Evolutionary conservation across 2,329 filamentous ascomycete species (phyloP), one percentile per base, ranked within the genome.

Genomic region (Aspergillus puulaauensis): DNA sequence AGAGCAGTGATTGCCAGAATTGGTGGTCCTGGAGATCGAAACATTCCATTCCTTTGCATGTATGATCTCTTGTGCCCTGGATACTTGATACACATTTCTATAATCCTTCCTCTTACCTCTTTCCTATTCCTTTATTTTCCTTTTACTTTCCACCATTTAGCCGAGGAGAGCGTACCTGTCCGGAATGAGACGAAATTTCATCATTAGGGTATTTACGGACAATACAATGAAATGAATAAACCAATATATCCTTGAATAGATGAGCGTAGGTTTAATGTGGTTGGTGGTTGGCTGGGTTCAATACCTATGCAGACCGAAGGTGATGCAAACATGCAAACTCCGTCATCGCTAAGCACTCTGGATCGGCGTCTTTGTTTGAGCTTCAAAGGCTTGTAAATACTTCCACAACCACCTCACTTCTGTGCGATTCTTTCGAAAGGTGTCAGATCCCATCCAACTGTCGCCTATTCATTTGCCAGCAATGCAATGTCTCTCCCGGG

Each of bases 401-500:
- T 4, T 11, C 24, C 4, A n/a, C 24, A 35, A 45, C n/a, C 5
- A 27, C n/a, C 33, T 6, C 33, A 24, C 39, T 19, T 39, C n/a
- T 14, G 41, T 15, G 41, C 31, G 12, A 17, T 47, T n/a, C 14
- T 21, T 37, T 35, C 17, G 12, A 48, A 37, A 37, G 35, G 46
- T 11, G 17, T 21, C 21, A 9, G n/a, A 37, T 21, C 19, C 12
- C 21, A 21, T 21, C 11, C 4, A 6, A 15, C 37, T 24, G 14
- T 40, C 24, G 45, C 21, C 39, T 48, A 24, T 33, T 21, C 24
- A 48, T 27, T 21, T 52, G 17, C 19, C 37, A 61, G 63, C 41
- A 61, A 67, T 69, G 66, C 68, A 60, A 90, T 90, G 88, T 90
- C 88, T 66, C 88, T 91, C 71, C 88, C 88, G 65, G 88, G 88